Conservation (phyloP, 805 yeast species). For the Nakazawaea holstii region DNA sequence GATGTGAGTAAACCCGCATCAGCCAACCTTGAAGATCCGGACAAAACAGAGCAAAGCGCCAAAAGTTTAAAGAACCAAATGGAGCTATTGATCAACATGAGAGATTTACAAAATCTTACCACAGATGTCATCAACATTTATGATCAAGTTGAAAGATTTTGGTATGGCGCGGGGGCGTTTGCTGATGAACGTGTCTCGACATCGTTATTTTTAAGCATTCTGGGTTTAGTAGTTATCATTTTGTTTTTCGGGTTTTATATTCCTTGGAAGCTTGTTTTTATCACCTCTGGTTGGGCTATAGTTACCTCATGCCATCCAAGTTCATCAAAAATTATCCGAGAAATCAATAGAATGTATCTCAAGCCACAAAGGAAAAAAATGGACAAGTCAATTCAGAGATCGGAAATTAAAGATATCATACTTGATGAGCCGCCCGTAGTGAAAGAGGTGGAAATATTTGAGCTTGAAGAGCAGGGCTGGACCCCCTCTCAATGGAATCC, state of each 20-base stretch:
- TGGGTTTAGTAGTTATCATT: slow-evolving; percentile 31
- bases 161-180: slow-evolving; percentile 64
- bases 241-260: slow-evolving; percentile 43
- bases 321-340: slow-evolving; percentile 25
- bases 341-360: slow-evolving; percentile 9
- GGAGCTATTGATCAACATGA: slow-evolving; percentile 53
- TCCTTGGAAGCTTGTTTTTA: slow-evolving; percentile 61
- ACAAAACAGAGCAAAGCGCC: neutral
- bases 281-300: slow-evolving; percentile 51
- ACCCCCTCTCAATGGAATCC: slow-evolving; percentile 59
- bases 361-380: slow-evolving; percentile 19
- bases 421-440: slow-evolving; percentile 63
- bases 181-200: slow-evolving; percentile 66
- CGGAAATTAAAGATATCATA: slow-evolving; percentile 48
- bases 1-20: neutral
- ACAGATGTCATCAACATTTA: slow-evolving; percentile 44
- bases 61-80: slow-evolving; percentile 20
- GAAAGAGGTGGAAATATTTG: slow-evolving; percentile 69
- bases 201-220: slow-evolving; percentile 40
- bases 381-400: slow-evolving; percentile 26
- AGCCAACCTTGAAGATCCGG: slow-evolving; percentile 5
- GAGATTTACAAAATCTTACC: slow-evolving; percentile 67
- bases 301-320: slow-evolving; percentile 59
- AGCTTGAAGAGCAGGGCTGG: slow-evolving; percentile 61
- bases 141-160: slow-evolving; percentile 47